Evolutionary conservation across 805 yeast species (phyloP).

Genomic region (Candida easanensis): DNA sequence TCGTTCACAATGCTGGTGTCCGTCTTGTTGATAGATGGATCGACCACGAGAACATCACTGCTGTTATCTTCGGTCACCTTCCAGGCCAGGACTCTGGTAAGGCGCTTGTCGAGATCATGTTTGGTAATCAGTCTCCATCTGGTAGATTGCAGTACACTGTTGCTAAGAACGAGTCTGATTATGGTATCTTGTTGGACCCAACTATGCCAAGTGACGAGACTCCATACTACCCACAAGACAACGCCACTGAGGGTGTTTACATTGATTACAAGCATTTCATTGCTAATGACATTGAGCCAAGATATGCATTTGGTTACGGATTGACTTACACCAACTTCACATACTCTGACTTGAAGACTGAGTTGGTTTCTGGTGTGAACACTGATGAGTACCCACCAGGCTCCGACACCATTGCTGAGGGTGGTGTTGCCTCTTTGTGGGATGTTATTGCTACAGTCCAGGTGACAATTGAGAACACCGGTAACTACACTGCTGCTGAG

Average conservation of each 20-base stretch:
- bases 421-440: constrained; percentile 10
- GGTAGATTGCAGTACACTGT: constrained; percentile 12
- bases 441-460: constrained; percentile 8
- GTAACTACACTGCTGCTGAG: constrained; percentile 32
- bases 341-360: constrained; percentile 14
- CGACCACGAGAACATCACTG: constrained; percentile 11
- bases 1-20: constrained; percentile 11
- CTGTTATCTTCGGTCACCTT: constrained; percentile 9
- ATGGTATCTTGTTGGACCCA: constrained; percentile 3
- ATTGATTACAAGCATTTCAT: constrained; percentile 58
- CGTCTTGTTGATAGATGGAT: constrained; percentile 10
- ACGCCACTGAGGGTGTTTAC: constrained; percentile 25
- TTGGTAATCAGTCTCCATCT: constrained; percentile 12
- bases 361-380: constrained; percentile 27
- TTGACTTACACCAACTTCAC: constrained; percentile 46
- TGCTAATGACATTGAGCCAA: constrained; percentile 45
- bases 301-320: constrained; percentile 61
- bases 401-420: constrained; percentile 4
- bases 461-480: constrained; percentile 23
- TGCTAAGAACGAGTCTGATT: constrained; percentile 9
- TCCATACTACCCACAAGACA: constrained; percentile 30
- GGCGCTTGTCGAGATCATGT: constrained; percentile 9
- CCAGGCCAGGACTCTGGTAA: constrained; percentile 12
- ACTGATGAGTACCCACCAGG: constrained; percentile 10
- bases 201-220: constrained; percentile 21